These are phyloP conservation scores for Prillingera fragicola DNA, from an alignment of 1,284 basidiomycete genomes.

Conservation along the genomic window DNA sequence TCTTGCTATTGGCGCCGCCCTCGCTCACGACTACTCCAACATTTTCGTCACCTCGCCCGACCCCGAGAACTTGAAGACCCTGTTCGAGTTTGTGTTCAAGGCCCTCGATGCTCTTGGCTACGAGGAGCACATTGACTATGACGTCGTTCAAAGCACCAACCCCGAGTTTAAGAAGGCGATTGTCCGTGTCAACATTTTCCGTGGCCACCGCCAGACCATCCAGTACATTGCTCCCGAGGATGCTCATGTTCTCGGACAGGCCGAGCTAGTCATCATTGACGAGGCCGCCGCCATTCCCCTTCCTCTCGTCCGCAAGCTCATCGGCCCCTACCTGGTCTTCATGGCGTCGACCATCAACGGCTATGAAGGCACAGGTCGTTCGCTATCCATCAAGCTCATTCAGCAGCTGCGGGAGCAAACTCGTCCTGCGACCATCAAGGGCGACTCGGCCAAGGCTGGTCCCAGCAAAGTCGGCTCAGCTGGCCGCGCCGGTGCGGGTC, in stretches of 20 bases:
- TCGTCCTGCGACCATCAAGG: slow-evolving; percentile 53
- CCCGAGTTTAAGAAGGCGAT: slow-evolving; percentile 94
- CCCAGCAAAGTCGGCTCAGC: slow-evolving; percentile 40
- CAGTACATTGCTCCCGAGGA: slow-evolving; percentile 99
- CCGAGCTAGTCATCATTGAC: slow-evolving; percentile 95
- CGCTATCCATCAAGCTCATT: slow-evolving; percentile 93
- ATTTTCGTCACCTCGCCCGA: slow-evolving; percentile 97
- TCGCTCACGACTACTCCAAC: slow-evolving; percentile 94
- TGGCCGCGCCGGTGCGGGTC: slow-evolving; percentile 42
- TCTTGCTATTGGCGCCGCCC: slow-evolving; percentile 84
- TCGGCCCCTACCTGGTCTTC: slow-evolving; percentile 97
- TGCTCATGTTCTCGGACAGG: slow-evolving; percentile 93
- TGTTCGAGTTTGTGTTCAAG: slow-evolving; percentile 99
- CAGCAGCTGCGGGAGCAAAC: slow-evolving; percentile 91
- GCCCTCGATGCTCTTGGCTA: slow-evolving; percentile 92
- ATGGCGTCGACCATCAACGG: slow-evolving; percentile 98
- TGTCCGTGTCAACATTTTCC: slow-evolving; percentile 92
- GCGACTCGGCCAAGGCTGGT: slow-evolving; percentile 42
- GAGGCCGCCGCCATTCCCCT: slow-evolving; percentile 98
- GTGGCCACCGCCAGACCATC: slow-evolving; percentile 86
- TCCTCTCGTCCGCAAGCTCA: slow-evolving; percentile 85
- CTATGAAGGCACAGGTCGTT: slow-evolving; percentile 97
- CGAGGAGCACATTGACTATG: slow-evolving; percentile 96
- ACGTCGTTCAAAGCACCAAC: slow-evolving; percentile 88
- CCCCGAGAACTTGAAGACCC: slow-evolving; percentile 93